Percentiles rank a stretch among this genome's conserved stretches.
These are phyloP conservation scores for Beauveria scarabaeidicola DNA, from an alignment of 2,329 filamentous ascomycete species.

Conservation along the genomic window DNA sequence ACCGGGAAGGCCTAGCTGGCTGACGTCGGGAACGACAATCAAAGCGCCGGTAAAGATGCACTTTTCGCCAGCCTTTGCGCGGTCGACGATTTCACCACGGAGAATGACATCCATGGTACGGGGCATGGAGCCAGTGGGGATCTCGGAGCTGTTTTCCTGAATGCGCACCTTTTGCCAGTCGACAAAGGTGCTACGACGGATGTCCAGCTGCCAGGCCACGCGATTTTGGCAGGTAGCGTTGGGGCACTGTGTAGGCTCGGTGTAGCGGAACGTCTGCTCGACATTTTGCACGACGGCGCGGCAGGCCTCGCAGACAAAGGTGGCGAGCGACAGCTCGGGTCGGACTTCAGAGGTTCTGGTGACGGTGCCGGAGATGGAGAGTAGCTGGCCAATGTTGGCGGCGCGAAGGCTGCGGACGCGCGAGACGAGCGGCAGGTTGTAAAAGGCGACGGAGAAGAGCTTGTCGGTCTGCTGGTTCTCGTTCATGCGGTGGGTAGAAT, in stretches of 20 bases:
- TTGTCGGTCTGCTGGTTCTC: conserved; percentile 97
- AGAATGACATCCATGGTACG: conserved; percentile 95
- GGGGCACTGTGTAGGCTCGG: conserved; percentile 91
- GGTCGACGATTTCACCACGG: conserved; percentile 92
- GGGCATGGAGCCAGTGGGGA: conserved; percentile 97
- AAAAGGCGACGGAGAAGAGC: conserved; percentile 86
- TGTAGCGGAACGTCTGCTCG: conserved; percentile 96
- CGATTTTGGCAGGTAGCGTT: conserved; percentile 83
- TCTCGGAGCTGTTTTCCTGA: conserved; percentile 97
- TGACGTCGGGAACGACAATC: conserved; percentile 95
- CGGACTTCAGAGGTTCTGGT: conserved; percentile 95
- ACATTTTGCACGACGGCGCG: conserved; percentile 79
- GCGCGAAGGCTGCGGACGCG: conserved; percentile 80
- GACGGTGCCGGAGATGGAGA: conserved; percentile 94
- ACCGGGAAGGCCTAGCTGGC: conserved; percentile 85
- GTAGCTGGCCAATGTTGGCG: conserved; percentile 80
- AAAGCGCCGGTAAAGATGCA: conserved; percentile 95
- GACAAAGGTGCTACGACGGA: conserved; percentile 92
- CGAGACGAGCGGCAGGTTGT: conserved; percentile 83
- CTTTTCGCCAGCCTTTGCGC: conserved; percentile 94
- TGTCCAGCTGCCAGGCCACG: conserved; percentile 91
- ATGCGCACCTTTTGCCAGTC: conserved; percentile 99
- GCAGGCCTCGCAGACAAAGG: conserved; percentile 86
- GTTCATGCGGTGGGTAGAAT: conserved; percentile 65
- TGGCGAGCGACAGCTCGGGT: conserved; percentile 84